Evolutionary conservation across 257 asterid genomes (phyloP).

Genomic region (Echium plantagineum): DNA sequence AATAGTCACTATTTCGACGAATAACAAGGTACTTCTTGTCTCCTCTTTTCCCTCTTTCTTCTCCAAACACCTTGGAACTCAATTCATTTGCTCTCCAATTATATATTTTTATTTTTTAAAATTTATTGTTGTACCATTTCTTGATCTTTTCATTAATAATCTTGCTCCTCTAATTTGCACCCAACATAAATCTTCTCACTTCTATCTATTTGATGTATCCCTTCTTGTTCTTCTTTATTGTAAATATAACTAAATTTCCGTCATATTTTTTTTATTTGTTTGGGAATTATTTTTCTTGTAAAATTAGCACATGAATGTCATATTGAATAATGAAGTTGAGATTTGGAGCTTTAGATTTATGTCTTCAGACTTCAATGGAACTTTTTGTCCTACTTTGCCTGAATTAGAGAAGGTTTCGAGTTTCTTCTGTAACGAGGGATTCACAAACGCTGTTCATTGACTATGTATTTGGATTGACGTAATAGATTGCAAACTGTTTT

Average conservation of each 20-base stretch:
- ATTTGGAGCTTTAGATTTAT: no score
- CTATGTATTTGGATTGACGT: no score
- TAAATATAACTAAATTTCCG: no score
- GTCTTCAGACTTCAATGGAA: background rate
- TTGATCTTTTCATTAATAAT: no score
- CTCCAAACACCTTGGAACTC: constrained; percentile 4
- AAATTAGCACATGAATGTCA: background rate
- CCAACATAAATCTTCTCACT: no score
- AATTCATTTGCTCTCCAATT: background rate
- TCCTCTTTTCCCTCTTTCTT: background rate
- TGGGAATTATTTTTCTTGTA: background rate
- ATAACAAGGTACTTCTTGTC: constrained; percentile 8
- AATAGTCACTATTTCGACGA: constrained; percentile 1
- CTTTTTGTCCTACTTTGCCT: background rate
- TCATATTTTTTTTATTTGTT: background rate
- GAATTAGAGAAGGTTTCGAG: background rate
- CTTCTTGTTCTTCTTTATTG: no score
- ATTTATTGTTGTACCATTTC: background rate
- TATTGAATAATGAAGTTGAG: background rate
- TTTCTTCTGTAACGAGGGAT: no score
- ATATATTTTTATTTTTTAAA: no score
- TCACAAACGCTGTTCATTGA: no score
- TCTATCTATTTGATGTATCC: no score
- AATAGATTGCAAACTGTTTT: no score
- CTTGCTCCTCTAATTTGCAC: background rate